Base-by-base conservation (phyloP, 768 basidiomycete species). In the Boletus patriciae region DNA sequence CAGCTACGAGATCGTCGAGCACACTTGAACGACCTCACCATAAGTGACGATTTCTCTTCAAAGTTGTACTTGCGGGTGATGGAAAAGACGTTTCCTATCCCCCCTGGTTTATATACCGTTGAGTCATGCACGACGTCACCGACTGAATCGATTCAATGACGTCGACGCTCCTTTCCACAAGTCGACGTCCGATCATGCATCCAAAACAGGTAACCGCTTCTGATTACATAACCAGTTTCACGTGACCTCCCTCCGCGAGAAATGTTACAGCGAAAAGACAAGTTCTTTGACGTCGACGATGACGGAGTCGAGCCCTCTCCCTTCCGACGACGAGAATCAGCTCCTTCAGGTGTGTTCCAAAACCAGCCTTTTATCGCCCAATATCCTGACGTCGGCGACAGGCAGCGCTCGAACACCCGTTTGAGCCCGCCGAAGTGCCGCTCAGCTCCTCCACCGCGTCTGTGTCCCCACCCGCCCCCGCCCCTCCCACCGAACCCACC, bases 381-480 rank as follows among this genome's bases (percentile, higher is more conserved):
- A 5, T 19, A 13, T 16, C 4, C 47, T 57, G 21, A 55, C 37
- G 4, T 43, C 4, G 16, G 25, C 16, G 1, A 25, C 50, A 71
- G 70, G 59, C 66, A 7, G 70, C 68, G 2, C 61, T 72, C 11
- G 54, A 65, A 46, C 58, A 53, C 43, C 66, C 70, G 1, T 72
- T 72, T 29, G 66, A 72, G 46, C 63, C 66, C 41, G 10, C 54
- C 8, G 63, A 70, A 12, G 58, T 72, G 12, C 50, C 59, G 19
- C 56, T 59, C 43, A 63, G 54, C 27, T 48, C 58, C 18, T 50
- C 54, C 8, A 21, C 61, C 27, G 19, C 61, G 1, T 21, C 59
- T 15, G 13, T 6, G 19, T 6, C 58, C 8, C 7, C 37, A 33
- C 10, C 45, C 4, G 25, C 42, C 7, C 40, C 57, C 9, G 19